Evolutionary conservation across 2,329 filamentous ascomycete genomes (phyloP), one percentile per base, ranked within the genome.

Genomic region (Fusarium aywerte): DNA sequence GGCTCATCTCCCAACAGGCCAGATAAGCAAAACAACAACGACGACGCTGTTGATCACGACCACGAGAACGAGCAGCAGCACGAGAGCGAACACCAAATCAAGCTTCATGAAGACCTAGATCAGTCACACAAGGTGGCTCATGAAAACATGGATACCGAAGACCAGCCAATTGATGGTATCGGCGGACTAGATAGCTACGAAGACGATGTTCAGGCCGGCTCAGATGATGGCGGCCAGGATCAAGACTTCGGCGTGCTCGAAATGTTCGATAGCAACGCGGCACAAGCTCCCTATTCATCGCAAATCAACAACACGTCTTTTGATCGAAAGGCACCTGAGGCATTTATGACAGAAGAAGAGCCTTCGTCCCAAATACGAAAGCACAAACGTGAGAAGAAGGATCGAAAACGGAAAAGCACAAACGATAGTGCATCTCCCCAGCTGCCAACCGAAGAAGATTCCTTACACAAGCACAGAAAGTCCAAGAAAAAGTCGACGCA

Each of bases 201-300:
- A 23, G 67, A 68, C 54, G 62, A 74, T 40, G 57, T 58, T 38
- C 71, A 73, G 27, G 48, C 48, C 20, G 65, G 74, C 15, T 62
- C 70, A 25, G 68, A 60, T 20, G 63, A 68, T 29, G 58, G 67
- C 21, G 68, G 59, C 23, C 66, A 69, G 20, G 76, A 78, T 40
- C 67, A 66, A 36, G 75, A 78, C 49, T 79, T 79, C 56, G 78
- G 77, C 21, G 54, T 75, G 23, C 73, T 80, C 49, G 76, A 79
- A 45, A 77, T 80, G 72, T 80, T 80, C 52, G 76, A 79, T 59
- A 80, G 77, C 70, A 79, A 77, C 64, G 65, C 74, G 45, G 68
- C 73, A 42, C 68, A 74, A 39, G 66, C 68, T 15, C 73, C 75
- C n/a, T 75, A 74, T 45, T 73, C 76, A 8, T 76, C 76, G 8